These are phyloP conservation scores for Dipteronia dyeriana DNA, from an alignment of 345 rosid genomes.

Conservation along the genomic window DNA sequence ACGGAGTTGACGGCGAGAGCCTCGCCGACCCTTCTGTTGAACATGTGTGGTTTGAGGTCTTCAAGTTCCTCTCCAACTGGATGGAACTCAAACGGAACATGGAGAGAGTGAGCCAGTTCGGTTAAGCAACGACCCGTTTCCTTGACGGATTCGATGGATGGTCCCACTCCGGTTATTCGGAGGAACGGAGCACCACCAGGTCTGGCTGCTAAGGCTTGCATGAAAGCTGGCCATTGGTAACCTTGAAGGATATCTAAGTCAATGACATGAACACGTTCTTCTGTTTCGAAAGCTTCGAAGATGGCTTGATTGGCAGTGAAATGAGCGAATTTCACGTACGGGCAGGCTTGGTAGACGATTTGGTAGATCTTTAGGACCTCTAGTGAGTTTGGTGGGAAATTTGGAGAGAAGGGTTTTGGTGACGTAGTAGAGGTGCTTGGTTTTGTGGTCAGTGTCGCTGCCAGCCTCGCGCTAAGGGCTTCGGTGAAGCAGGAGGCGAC, in stretches of 20 bases:
- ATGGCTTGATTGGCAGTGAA: slow-evolving; percentile 76
- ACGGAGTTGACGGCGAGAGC: slow-evolving; percentile 62
- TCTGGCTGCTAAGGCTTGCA: slow-evolving; percentile 72
- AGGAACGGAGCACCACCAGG: slow-evolving; percentile 60
- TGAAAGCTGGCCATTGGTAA: slow-evolving; percentile 81
- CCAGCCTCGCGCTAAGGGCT: slow-evolving; percentile 57
- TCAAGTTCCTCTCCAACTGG: slow-evolving; percentile 56
- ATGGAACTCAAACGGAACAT: slow-evolving; percentile 64
- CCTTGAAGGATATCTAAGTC: slow-evolving; percentile 73
- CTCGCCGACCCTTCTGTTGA: slow-evolving; percentile 64
- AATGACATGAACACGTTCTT: slow-evolving; percentile 71
- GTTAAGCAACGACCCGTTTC: slow-evolving; percentile 67
- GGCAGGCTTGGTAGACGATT: slow-evolving; percentile 70
- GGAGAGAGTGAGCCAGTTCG: slow-evolving; percentile 66
- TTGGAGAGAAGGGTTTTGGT: slow-evolving; percentile 38
- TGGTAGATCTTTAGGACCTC: slow-evolving; percentile 64
- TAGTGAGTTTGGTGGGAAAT: slow-evolving; percentile 47
- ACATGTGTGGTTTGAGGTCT: slow-evolving; percentile 64
- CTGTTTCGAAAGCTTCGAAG: slow-evolving; percentile 69
- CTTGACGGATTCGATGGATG: slow-evolving; percentile 37
- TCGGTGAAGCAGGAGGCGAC: slow-evolving; percentile 73
- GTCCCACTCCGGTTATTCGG: slow-evolving; percentile 60
- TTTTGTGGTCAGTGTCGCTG: slow-evolving; percentile 44
- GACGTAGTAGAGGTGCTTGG: slow-evolving; percentile 25
- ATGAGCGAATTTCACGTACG: slow-evolving; percentile 66